Conservation (phyloP, 2,329 filamentous ascomycete genomes). For the Golovinomyces cichoracearum region DNA sequence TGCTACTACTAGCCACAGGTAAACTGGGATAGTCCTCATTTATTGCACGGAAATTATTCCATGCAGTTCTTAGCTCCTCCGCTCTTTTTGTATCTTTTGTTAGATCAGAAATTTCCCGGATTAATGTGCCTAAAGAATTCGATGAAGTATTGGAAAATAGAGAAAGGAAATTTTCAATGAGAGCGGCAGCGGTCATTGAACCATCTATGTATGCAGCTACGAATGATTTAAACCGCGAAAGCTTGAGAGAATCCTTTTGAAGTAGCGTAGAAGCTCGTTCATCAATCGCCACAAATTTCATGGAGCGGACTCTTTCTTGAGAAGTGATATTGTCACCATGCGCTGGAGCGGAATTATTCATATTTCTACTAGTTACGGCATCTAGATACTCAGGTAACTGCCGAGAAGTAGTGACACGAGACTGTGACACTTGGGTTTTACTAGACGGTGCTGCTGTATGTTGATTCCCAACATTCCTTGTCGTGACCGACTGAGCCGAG, state of each 20-base stretch:
- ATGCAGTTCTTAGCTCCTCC: constrained; percentile 50
- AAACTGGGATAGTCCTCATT: constrained; percentile 87
- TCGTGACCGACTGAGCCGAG: constrained; percentile 54
- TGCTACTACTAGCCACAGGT: constrained; percentile 41
- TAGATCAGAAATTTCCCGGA: constrained; percentile 76
- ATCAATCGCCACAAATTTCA: constrained; percentile 62
- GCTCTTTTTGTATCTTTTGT: constrained; percentile 63
- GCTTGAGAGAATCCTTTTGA: constrained; percentile 47
- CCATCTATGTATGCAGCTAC: constrained; percentile 56
- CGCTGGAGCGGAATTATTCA: constrained; percentile 26
- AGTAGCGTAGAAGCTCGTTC: constrained; percentile 65
- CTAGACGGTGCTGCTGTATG: constrained; percentile 18
- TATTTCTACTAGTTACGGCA: constrained; percentile 17
- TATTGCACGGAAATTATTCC: constrained; percentile 88
- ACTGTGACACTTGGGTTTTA: constrained; percentile 15
- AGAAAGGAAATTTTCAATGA: constrained; percentile 70
- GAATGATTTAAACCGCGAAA: constrained; percentile 49
- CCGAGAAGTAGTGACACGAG: constrained; percentile 4
- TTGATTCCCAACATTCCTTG: constrained; percentile 62
- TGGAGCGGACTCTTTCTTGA: constrained; percentile 53
- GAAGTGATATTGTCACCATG: constrained; percentile 26
- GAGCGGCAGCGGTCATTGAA: constrained; percentile 40
- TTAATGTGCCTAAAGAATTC: constrained; percentile 58
- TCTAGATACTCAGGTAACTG: constrained; percentile 9
- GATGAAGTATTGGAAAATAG: constrained; percentile 58